Percentiles rank a stretch among this genome's conserved stretches.
phyloP scores from a whole-genome alignment of 192 early-diverging fungal genomes.

The Gryganskiella cystojenkinii region DNA sequence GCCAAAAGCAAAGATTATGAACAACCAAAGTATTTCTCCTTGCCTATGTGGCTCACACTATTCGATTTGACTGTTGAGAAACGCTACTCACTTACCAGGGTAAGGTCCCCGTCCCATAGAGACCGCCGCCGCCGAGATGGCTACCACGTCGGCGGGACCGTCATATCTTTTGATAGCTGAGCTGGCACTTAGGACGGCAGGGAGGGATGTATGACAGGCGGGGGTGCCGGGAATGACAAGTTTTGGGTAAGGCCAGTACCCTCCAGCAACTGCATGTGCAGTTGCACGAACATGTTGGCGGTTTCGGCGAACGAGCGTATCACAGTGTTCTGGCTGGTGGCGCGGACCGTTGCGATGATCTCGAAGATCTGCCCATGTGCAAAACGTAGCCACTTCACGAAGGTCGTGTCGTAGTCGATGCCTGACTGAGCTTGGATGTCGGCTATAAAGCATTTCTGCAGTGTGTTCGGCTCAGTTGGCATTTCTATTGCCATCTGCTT shows the following conservation, averaged over 20 bases:
- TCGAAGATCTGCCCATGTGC: slow-evolving; percentile 18
- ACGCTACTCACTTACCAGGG: no score
- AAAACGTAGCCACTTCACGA: slow-evolving; percentile 21
- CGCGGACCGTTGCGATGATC: slow-evolving; percentile 15
- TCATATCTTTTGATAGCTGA: not conserved
- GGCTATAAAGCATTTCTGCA: slow-evolving; percentile 16
- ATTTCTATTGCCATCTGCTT: slow-evolving; percentile 10
- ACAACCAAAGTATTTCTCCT: no score
- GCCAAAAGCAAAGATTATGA: no score
- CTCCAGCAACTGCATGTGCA: slow-evolving; percentile 17
- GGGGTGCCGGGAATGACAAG: slow-evolving; percentile 14
- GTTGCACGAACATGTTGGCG: slow-evolving; percentile 15
- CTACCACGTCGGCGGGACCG: not conserved
- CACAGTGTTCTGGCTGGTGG: slow-evolving; percentile 16
- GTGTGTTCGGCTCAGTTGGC: slow-evolving; percentile 17
- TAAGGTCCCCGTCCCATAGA: not conserved
- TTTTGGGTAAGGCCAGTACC: slow-evolving; percentile 14
- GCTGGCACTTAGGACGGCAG: not conserved
- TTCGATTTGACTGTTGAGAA: no score
- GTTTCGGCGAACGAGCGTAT: slow-evolving; percentile 14
- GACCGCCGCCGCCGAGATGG: not conserved
- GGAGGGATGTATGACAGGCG: slow-evolving; percentile 13
- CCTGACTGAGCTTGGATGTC: slow-evolving; percentile 15
- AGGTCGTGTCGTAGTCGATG: slow-evolving; percentile 17
- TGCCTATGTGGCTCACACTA: no score